Percentiles rank a stretch among this genome's conserved stretches.
phyloP scores from a whole-genome alignment of 768 basidiomycete species.

The Tricholoma matsutake region DNA sequence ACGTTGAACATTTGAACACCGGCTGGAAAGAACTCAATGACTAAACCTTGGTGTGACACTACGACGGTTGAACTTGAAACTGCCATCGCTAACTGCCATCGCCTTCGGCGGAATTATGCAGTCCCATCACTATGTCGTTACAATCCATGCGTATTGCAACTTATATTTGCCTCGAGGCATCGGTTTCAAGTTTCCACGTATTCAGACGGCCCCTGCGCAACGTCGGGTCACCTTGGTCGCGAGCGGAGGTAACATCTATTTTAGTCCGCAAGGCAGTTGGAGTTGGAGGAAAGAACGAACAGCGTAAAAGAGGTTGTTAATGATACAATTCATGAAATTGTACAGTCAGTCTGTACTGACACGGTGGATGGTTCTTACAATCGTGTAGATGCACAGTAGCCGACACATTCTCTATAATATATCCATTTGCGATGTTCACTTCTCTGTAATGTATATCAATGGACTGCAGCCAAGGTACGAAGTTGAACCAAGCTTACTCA shows the following conservation, averaged over 20 bases:
- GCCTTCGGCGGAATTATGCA: not conserved
- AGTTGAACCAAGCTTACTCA: constrained; percentile 42
- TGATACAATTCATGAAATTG: not conserved
- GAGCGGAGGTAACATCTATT: too few species aligned
- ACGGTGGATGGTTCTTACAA: not conserved
- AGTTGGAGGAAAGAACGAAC: not conserved
- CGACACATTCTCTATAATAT: not conserved
- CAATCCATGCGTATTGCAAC: not conserved
- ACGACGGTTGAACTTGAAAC: not conserved
- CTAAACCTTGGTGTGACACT: not conserved
- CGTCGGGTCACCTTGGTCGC: too few species aligned
- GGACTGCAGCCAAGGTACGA: not conserved
- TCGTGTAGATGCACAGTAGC: not conserved
- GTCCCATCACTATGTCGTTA: too few species aligned
- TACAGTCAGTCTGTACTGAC: not conserved
- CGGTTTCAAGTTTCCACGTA: not conserved
- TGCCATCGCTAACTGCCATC: not conserved
- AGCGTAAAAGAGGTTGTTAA: not conserved
- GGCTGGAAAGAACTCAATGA: not conserved
- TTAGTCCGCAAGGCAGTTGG: not conserved
- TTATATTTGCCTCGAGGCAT: not conserved
- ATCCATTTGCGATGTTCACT: constrained; percentile 2
- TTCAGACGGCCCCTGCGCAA: not conserved
- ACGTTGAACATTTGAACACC: not conserved
- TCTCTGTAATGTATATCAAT: constrained; percentile 10